phyloP scores from a whole-genome alignment of 495 filamentous ascomycete genomes.

The Penicillium coffeae region DNA sequence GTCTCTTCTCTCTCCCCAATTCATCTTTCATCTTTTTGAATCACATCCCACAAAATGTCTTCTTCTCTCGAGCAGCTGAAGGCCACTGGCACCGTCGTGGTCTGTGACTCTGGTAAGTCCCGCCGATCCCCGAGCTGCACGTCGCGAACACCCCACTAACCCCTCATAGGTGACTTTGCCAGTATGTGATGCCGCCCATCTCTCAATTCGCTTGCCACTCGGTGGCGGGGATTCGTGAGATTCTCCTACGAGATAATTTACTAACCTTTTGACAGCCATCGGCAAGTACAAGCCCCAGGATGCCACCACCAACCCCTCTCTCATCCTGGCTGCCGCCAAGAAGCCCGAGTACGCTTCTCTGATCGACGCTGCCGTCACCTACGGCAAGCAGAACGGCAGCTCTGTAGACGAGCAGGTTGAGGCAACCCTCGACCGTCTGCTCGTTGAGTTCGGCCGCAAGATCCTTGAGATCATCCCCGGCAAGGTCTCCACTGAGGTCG shows the following conservation, averaged over 20 bases:
- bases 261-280: slow-evolving; percentile 63
- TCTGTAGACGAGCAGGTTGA: slow-evolving; percentile 73
- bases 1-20: slow-evolving; percentile 18
- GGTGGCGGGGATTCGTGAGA: no score
- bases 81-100: slow-evolving; percentile 90
- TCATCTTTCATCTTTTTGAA: slow-evolving; percentile 1
- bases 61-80: slow-evolving; percentile 94
- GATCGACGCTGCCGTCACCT: slow-evolving; percentile 79
- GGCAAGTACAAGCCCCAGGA: slow-evolving; percentile 99
- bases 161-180: slow-evolving; percentile 66
- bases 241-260: no score
- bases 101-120: slow-evolving; percentile 88
- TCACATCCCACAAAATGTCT: slow-evolving; percentile 73
- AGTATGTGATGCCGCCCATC: slow-evolving; percentile 56
- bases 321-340: slow-evolving; percentile 97
- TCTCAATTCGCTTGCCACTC: slow-evolving; percentile 4
- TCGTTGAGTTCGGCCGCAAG: slow-evolving; percentile 97
- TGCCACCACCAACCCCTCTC: slow-evolving; percentile 97
- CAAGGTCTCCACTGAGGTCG: slow-evolving; percentile 98
- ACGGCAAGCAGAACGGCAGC: slow-evolving; percentile 72
- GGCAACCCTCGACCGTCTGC: slow-evolving; percentile 80
- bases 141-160: slow-evolving; percentile 19
- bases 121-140: slow-evolving; percentile 4
- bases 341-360: slow-evolving; percentile 94
- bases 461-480: slow-evolving; percentile 96